phyloP scores from a whole-genome alignment of 495 filamentous ascomycete genomes.

The Arthonia radiata region DNA sequence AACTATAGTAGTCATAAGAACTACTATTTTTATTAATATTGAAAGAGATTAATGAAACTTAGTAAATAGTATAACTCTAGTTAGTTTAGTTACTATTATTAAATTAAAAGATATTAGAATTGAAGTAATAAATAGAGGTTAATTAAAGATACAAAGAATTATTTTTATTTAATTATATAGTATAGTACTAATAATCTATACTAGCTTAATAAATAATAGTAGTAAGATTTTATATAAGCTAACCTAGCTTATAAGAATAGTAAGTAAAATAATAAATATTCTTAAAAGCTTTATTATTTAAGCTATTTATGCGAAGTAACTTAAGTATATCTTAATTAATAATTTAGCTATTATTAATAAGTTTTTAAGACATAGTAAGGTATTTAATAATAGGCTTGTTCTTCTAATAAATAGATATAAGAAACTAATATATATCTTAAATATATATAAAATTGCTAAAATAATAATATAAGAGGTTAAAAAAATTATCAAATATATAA shows the following conservation, averaged over 20 bases:
- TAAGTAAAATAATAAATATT: not conserved
- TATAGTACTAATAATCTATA: too few species aligned
- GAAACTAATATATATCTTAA: not conserved
- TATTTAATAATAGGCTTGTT: not conserved
- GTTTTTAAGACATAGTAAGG: not conserved
- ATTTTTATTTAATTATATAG: too few species aligned
- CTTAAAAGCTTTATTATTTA: not conserved
- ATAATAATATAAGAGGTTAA: too few species aligned
- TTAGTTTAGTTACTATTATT: too few species aligned
- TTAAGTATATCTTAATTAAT: constrained; percentile 1
- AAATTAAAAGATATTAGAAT: too few species aligned
- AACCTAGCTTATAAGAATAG: not conserved
- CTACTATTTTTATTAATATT: too few species aligned
- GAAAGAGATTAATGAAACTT: too few species aligned
- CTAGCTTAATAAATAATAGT: too few species aligned
- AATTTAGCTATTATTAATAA: not conserved
- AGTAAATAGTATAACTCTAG: too few species aligned
- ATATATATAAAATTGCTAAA: not conserved
- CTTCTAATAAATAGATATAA: not conserved
- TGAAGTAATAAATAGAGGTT: too few species aligned
- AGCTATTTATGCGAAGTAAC: not conserved
- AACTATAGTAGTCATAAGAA: too few species aligned
- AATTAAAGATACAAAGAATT: too few species aligned
- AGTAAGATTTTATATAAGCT: not conserved
- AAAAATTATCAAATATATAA: not conserved